phyloP scores from a whole-genome alignment of 371 early-diverging fungal genomes.

The Batkoa obscura region DNA sequence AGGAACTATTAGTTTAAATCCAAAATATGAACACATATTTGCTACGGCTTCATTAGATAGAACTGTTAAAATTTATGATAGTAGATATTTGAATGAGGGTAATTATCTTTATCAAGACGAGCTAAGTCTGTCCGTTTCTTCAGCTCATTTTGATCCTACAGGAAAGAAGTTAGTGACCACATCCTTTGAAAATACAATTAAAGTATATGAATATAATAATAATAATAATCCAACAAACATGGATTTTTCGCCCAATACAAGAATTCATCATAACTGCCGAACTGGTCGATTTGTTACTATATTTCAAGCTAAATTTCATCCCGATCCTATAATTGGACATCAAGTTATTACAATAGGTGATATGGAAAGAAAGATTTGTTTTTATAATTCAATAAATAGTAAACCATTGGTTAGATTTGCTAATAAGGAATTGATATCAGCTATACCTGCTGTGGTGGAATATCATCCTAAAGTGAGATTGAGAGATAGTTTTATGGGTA shows the following conservation, averaged over 20 bases:
- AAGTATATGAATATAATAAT: conserved; percentile 7
- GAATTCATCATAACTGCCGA: conserved; percentile 3
- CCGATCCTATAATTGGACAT: conserved; percentile 19
- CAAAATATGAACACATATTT: conserved; percentile 32
- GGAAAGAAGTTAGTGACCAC: conserved; percentile 26
- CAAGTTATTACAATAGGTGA: conserved; percentile 38
- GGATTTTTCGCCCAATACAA: background rate
- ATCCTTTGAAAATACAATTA: conserved; percentile 13
- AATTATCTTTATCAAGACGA: conserved; percentile 8
- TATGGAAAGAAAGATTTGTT: conserved; percentile 40
- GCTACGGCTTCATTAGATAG: conserved; percentile 45
- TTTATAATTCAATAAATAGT: conserved; percentile 19
- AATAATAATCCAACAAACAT: background rate
- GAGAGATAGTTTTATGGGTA: background rate
- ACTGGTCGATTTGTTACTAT: conserved; percentile 45
- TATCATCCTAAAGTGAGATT: background rate
- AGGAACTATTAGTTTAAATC: conserved; percentile 46
- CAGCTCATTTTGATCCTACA: conserved; percentile 47
- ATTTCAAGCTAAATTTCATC: conserved; percentile 48
- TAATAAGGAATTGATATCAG: background rate
- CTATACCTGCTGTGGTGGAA: conserved; percentile 6
- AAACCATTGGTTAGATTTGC: conserved; percentile 3
- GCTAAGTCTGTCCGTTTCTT: conserved; percentile 34
- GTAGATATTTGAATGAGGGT: conserved; percentile 15
- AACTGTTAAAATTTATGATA: conserved; percentile 53